These are phyloP conservation scores for Fistulinella cinereoalba DNA, from an alignment of 1,284 basidiomycete genomes.

Conservation along the genomic window DNA sequence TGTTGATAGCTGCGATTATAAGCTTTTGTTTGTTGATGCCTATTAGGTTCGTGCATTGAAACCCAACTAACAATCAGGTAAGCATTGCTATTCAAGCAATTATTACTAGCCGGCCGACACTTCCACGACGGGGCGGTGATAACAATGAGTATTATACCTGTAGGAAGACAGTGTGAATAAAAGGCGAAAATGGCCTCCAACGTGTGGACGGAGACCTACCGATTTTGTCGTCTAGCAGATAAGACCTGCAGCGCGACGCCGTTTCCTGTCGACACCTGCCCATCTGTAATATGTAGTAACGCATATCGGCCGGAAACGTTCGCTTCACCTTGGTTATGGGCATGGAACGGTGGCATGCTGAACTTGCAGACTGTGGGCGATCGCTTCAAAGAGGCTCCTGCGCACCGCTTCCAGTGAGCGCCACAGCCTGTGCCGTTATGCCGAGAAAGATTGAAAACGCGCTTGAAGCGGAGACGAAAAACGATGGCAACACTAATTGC, in stretches of 20 bases:
- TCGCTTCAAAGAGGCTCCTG: conserved; percentile 20
- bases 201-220: conserved; percentile 9
- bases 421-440: conserved; percentile 25
- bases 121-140: conserved; percentile 9
- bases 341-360: conserved; percentile 1
- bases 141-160: conserved; percentile 10
- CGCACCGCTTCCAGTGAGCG: conserved; percentile 22
- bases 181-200: not conserved
- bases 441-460: conserved; percentile 22
- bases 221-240: too few relatives aligned
- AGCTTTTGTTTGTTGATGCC: conserved; percentile 42
- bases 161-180: conserved; percentile 2
- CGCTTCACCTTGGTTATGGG: conserved; percentile 2
- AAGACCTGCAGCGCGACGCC: not conserved
- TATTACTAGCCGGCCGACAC: conserved; percentile 11
- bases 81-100: conserved; percentile 30
- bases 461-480: conserved; percentile 32
- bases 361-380: conserved; percentile 22
- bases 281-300: conserved; percentile 2
- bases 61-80: conserved; percentile 38
- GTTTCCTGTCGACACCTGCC: not conserved
- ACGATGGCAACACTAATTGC: conserved; percentile 25
- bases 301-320: not conserved
- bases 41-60: conserved; percentile 38
- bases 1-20: conserved; percentile 42